phyloP scores from a whole-genome alignment of 2,329 filamentous ascomycete species.

The Botrytis paeoniae region DNA sequence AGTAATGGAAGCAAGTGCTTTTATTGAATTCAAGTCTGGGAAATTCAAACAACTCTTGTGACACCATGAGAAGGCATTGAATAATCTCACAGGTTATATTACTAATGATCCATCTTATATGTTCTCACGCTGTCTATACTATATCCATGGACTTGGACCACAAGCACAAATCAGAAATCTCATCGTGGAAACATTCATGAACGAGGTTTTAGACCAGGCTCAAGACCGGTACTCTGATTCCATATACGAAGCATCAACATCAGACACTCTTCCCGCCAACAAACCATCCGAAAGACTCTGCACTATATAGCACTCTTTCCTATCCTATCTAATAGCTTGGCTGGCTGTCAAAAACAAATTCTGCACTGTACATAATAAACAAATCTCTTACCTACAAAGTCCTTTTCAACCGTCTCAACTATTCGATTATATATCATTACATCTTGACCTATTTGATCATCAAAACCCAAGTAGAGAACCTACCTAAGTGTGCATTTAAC shows the following conservation, averaged over 20 bases:
- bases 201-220: background rate
- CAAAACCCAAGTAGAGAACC: fast-evolving
- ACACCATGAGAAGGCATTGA: background rate
- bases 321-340: no score
- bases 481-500: no score
- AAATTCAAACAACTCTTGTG: background rate
- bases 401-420: fast-evolving
- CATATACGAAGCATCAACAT: background rate
- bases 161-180: background rate
- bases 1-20: background rate
- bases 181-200: no score
- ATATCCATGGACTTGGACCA: background rate
- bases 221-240: no score
- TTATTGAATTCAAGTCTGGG: background rate
- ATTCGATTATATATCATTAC: background rate
- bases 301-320: background rate
- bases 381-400: background rate
- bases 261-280: background rate
- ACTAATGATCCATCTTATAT: no score
- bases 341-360: no score
- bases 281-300: background rate
- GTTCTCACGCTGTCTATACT: no score
- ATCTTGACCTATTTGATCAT: no score
- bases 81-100: background rate
- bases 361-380: background rate